These are phyloP conservation scores for Beauveria bassiana DNA, from an alignment of 2,329 filamentous ascomycete genomes.

Conservation along the genomic window DNA sequence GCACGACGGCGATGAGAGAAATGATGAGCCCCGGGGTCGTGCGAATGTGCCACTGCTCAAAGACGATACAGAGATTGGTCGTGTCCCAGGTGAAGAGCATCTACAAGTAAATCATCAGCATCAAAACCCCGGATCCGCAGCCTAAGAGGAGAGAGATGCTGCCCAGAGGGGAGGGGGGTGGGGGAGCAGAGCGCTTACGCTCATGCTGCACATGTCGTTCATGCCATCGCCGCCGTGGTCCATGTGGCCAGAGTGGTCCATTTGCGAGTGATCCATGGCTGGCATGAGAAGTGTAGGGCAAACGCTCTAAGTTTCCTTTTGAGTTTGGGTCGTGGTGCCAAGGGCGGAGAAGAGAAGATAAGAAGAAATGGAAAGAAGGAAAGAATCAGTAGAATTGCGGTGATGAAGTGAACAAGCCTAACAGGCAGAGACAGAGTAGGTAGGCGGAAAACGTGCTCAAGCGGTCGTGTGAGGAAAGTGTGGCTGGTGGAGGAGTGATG, in stretches of 20 bases:
- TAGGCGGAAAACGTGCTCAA: conserved; percentile 31
- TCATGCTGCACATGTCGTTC: conserved; percentile 77
- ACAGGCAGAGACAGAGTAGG: neutral
- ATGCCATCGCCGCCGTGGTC: conserved; percentile 43
- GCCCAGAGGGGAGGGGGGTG: neutral
- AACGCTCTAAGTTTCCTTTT: conserved; percentile 5
- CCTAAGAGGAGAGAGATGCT: neutral
- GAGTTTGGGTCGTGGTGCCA: neutral
- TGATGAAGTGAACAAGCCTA: neutral
- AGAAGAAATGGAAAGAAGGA: neutral
- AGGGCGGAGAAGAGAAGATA: neutral
- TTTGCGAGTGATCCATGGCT: conserved; percentile 27
- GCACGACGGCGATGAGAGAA: conserved; percentile 74
- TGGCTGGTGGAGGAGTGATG: conserved; percentile 2
- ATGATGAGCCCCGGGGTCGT: conserved; percentile 66
- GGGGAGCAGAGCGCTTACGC: conserved; percentile 46
- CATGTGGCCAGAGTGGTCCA: conserved; percentile 38
- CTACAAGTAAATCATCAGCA: conserved; percentile 34
- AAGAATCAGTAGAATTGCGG: neutral
- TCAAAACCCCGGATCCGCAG: neutral
- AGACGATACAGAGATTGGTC: conserved; percentile 90
- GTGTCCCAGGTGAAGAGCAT: conserved; percentile 99
- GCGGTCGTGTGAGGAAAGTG: conserved; percentile 25
- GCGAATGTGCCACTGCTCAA: conserved; percentile 80
- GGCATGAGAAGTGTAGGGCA: conserved; percentile 21